phyloP scores from a whole-genome alignment of 2,329 filamentous ascomycete genomes.

The Neonectria hederae region DNA sequence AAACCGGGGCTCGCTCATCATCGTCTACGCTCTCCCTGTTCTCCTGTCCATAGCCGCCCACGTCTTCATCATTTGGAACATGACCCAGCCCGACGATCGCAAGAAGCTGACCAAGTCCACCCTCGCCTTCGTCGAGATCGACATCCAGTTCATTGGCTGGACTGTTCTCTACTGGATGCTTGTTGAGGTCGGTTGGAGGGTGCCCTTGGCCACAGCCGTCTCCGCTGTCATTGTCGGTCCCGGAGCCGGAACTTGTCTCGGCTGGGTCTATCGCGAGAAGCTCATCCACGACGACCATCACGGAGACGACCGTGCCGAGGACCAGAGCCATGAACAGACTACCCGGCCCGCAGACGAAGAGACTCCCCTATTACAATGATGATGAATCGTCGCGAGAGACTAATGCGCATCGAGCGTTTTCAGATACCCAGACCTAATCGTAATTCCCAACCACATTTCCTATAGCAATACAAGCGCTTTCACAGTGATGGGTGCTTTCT shows the following conservation, averaged over 20 bases:
- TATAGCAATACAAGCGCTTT: constrained; percentile 36
- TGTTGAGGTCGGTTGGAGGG: constrained; percentile 59
- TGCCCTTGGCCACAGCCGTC: constrained; percentile 46
- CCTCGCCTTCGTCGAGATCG: constrained; percentile 57
- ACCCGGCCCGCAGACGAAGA: constrained; percentile 42
- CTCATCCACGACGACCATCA: constrained; percentile 44
- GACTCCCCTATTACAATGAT: constrained; percentile 46
- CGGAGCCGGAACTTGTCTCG: constrained; percentile 50
- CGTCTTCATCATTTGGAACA: constrained; percentile 51
- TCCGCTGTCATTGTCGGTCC: constrained; percentile 48
- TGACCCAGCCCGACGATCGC: constrained; percentile 55
- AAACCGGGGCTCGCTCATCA: constrained; percentile 48
- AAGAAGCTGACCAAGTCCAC: constrained; percentile 60
- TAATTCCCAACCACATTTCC: constrained; percentile 32
- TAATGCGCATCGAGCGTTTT: constrained; percentile 5
- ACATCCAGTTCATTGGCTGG: constrained; percentile 55
- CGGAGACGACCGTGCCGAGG: constrained; percentile 18
- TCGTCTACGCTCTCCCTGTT: constrained; percentile 58
- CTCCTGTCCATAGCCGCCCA: constrained; percentile 56
- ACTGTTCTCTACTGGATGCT: constrained; percentile 64
- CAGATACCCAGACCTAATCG: constrained; percentile 20
- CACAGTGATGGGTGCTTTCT: constrained; percentile 30
- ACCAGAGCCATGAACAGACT: constrained; percentile 19
- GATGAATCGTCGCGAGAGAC: constrained; percentile 1
- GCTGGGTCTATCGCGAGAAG: constrained; percentile 53